These are phyloP conservation scores for Lithospermum erythrorhizon DNA, from an alignment of 257 asterid species.

Conservation along the genomic window DNA sequence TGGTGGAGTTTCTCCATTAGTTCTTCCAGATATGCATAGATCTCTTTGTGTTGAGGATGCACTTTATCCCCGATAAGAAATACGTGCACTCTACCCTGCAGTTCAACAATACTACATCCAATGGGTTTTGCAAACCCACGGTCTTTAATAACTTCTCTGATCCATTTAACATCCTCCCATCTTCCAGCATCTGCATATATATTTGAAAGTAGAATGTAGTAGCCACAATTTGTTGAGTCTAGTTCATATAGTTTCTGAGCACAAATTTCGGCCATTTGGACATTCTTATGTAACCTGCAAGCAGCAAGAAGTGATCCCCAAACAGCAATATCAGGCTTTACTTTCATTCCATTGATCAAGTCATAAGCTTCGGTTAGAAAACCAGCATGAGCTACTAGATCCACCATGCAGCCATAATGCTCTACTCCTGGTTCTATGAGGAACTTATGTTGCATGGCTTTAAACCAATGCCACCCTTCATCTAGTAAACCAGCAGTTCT, in stretches of 20 bases:
- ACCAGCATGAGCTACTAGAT: slow-evolving; percentile 95
- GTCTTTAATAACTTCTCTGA: slow-evolving; percentile 48
- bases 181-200: slow-evolving; percentile 86
- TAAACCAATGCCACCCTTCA: slow-evolving; percentile 94
- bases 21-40: slow-evolving; percentile 50
- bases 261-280: slow-evolving; percentile 68
- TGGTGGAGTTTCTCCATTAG: slow-evolving; percentile 52
- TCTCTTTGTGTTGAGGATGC: slow-evolving; percentile 56
- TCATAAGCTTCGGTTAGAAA: slow-evolving; percentile 55
- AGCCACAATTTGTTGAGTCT: slow-evolving; percentile 70
- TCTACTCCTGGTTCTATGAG: slow-evolving; percentile 53
- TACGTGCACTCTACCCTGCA: slow-evolving; percentile 52
- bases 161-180: slow-evolving; percentile 78
- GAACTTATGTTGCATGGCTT: slow-evolving; percentile 64
- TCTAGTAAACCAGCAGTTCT: slow-evolving; percentile 84
- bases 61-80: slow-evolving; percentile 66
- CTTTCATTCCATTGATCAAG: slow-evolving; percentile 65
- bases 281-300: slow-evolving; percentile 76
- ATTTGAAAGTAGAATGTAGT: slow-evolving; percentile 69
- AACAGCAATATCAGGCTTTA: slow-evolving; percentile 60
- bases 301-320: slow-evolving; percentile 91
- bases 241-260: slow-evolving; percentile 65
- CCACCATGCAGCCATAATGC: slow-evolving; percentile 94
- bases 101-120: slow-evolving; percentile 74
- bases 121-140: slow-evolving; percentile 71